Conservation (phyloP, 768 basidiomycete genomes). For the Russula earlei region DNA sequence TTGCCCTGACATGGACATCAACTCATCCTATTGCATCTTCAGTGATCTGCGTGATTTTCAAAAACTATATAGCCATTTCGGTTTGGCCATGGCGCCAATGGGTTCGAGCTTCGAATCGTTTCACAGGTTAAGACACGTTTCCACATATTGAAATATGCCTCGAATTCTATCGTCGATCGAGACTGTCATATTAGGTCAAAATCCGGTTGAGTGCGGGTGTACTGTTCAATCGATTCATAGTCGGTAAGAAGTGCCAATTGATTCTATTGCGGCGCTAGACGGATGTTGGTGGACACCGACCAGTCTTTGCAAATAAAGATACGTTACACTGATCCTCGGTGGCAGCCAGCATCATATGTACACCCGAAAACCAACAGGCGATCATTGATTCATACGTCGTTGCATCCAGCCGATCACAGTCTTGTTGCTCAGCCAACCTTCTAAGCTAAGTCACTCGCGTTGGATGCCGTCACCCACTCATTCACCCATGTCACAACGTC, state of each 20-base stretch:
- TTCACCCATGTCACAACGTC: conserved; percentile 44
- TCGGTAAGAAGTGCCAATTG: too few species aligned
- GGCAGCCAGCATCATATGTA: neutral
- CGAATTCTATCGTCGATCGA: neutral
- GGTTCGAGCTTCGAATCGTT: conserved; percentile 5
- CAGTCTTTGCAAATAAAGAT: neutral
- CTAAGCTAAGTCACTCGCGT: neutral
- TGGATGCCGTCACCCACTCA: conserved; percentile 21
- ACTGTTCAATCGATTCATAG: too few species aligned
- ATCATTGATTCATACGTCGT: neutral
- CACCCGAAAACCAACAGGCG: neutral
- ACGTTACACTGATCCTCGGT: neutral
- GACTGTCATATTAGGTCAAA: neutral
- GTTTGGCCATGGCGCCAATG: neutral
- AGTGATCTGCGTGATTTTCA: neutral
- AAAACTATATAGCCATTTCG: neutral
- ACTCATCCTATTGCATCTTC: neutral
- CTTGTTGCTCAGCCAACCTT: neutral
- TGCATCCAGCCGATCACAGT: neutral
- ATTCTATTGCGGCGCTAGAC: neutral
- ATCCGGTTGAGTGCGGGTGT: too few species aligned
- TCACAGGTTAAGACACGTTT: neutral
- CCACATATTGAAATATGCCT: neutral
- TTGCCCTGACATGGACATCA: neutral
- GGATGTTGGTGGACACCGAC: neutral